Evolutionary conservation across 495 filamentous ascomycete species (phyloP), one percentile per base, ranked within the genome.

Genomic region (Penicillium dipodomyicola): DNA sequence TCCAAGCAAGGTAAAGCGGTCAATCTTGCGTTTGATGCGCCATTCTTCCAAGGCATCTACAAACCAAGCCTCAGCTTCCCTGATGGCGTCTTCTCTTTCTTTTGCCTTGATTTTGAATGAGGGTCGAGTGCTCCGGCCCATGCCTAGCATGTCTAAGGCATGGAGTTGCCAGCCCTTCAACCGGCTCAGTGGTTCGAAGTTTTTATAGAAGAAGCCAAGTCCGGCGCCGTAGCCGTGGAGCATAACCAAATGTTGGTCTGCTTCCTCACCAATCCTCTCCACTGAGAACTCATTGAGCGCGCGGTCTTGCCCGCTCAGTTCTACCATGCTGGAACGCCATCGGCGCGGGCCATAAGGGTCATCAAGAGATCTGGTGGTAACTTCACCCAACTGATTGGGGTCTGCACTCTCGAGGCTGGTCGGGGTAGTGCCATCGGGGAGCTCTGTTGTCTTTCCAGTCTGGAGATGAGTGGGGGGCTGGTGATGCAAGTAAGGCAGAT

Each of bases 221-320:
- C 94, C 94, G 1, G 94, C 94, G 39, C 95, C 95, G 71, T 97
- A 97, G 37, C 94, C 94, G 67, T 98, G 94, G 12, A 98, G 77
- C 87, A 98, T 96, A 20, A 98, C 92, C n/a, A 98, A 77, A 54
- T 92, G 92, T 49, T 92, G 84, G 11, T 88, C 85, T 6, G 83
- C 80, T 30, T 82, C 72, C 58, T 97, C 94, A 23, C 83, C 88
- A 3, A 89, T 72, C 49, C 94, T 81, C 68, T 96, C 92, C 2
- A 98, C 84, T 8, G 87, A 88, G 72, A 97, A 93, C 66, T 98
- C 94, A 64, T 98, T 98, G 45, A 98, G 72, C 7, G 87, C 87
- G 27, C 94, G 85, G 63, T 96, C 82, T 67, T 90, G 93, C 23
- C 94, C 94, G 37, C 84, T 84, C 51, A 98, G 79, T 57, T 87